These are phyloP conservation scores for Globisporangium paroecandrum DNA, from an alignment of 352 stramenopile species.

Conservation along the genomic window DNA sequence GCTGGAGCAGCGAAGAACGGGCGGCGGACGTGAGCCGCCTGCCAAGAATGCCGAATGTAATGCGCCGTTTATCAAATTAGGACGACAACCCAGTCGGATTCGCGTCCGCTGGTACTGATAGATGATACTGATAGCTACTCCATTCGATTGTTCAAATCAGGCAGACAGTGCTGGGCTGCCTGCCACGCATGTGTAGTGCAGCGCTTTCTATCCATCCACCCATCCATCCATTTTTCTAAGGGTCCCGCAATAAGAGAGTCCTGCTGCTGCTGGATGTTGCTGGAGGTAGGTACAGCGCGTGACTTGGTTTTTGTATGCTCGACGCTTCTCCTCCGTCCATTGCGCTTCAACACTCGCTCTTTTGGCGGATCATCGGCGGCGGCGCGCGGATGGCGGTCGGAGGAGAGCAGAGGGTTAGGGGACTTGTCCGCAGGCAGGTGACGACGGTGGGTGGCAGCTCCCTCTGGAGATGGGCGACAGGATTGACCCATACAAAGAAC, in stretches of 20 bases:
- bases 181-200: not conserved
- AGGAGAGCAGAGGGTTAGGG: not conserved
- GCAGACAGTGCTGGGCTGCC: too few species aligned
- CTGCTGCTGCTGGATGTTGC: too few species aligned
- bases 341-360: slow-evolving; percentile 10
- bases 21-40: not conserved
- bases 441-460: not conserved
- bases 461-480: slow-evolving; percentile 5
- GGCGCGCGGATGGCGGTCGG: too few species aligned
- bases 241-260: too few species aligned
- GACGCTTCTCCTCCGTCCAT: slow-evolving; percentile 2
- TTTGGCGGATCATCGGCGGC: not conserved
- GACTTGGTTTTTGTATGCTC: not conserved
- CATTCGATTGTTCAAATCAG: not conserved
- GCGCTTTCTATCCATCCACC: too few species aligned
- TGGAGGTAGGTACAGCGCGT: slow-evolving; percentile 1
- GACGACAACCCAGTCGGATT: not conserved
- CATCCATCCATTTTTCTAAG: not conserved
- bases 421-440: not conserved
- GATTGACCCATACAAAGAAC: not conserved
- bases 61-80: not conserved
- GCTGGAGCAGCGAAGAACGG: not conserved
- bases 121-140: not conserved
- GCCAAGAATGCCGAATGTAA: not conserved
- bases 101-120: not conserved